Conservation (phyloP, 768 basidiomycete genomes). For the Pleurotus djamor region DNA sequence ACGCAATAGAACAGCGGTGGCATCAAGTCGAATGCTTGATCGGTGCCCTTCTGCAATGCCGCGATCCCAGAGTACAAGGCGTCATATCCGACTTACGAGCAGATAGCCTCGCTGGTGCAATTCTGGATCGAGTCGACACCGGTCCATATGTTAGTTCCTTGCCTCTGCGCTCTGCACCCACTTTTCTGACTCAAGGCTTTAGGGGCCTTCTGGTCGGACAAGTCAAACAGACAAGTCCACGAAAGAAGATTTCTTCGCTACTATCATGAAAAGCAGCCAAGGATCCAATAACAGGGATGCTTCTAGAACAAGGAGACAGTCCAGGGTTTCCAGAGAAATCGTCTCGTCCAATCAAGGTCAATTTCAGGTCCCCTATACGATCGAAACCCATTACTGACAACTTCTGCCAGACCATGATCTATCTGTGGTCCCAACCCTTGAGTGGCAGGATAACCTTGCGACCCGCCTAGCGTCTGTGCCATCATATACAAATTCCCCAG, state of each 20-base stretch:
- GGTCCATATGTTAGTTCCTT: constrained; percentile 68
- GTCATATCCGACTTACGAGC: constrained; percentile 62
- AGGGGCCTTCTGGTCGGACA: constrained; percentile 72
- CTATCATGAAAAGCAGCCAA: constrained; percentile 62
- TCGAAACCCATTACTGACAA: constrained; percentile 5
- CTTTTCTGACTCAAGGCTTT: constrained; percentile 5
- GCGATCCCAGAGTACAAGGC: constrained; percentile 60
- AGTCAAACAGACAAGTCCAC: constrained; percentile 60
- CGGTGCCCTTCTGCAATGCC: constrained; percentile 75
- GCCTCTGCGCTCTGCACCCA: constrained; percentile 5
- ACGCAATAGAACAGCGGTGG: constrained; percentile 89
- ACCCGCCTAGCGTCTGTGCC: constrained; percentile 41
- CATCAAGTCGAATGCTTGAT: constrained; percentile 92
- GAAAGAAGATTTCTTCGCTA: constrained; percentile 79
- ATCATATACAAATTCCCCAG: neutral
- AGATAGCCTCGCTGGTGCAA: constrained; percentile 76
- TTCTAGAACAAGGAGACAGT: constrained; percentile 67
- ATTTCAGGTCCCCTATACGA: constrained; percentile 7
- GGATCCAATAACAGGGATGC: constrained; percentile 42
- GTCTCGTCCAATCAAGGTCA: constrained; percentile 70
- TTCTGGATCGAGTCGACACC: constrained; percentile 71
- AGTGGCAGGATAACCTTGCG: constrained; percentile 78
- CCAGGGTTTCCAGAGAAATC: constrained; percentile 74
- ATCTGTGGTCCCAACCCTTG: constrained; percentile 63
- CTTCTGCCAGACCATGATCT: constrained; percentile 49